Percentiles rank a stretch among this genome's conserved stretches.
Conservation (phyloP, 2,329 filamentous ascomycete genomes). For the Thyridium curvatum region DNA sequence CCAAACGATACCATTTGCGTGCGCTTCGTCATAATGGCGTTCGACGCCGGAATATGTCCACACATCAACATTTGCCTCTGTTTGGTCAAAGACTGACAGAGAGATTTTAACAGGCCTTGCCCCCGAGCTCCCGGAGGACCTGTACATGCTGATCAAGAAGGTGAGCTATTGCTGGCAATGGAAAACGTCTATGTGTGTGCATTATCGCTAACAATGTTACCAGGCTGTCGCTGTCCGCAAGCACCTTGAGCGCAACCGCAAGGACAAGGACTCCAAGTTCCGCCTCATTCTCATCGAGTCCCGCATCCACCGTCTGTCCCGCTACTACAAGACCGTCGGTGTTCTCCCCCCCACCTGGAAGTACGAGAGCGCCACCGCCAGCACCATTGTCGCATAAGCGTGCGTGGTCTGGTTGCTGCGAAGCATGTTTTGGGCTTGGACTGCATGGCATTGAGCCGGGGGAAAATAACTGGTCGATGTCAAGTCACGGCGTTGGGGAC, state of each 20-base stretch:
- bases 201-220: constrained; percentile 1
- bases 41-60: too few relatives aligned
- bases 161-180: constrained; percentile 45
- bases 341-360: constrained; percentile 89
- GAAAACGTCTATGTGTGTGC: too few relatives aligned
- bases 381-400: constrained; percentile 83
- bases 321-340: constrained; percentile 90
- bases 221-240: constrained; percentile 97
- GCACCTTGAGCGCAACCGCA: constrained; percentile 99
- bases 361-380: constrained; percentile 97
- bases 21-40: too few relatives aligned
- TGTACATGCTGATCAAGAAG: constrained; percentile 99
- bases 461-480: constrained; percentile 1
- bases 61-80: constrained; percentile 78
- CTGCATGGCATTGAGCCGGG: too few relatives aligned
- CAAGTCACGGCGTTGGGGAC: constrained; percentile 15
- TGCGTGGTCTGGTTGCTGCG: constrained; percentile 9
- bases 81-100: constrained; percentile 88
- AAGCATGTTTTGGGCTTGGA: constrained; percentile 5
- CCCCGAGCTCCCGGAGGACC: constrained; percentile 97
- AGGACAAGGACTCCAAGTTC: constrained; percentile 99
- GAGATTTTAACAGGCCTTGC: constrained; percentile 90
- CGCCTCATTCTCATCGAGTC: constrained; percentile 99
- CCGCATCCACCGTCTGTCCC: constrained; percentile 98
- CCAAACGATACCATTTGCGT: not conserved